Percentiles rank a stretch among this genome's conserved stretches.
phyloP scores from a whole-genome alignment of 768 basidiomycete species.

The Termitomyces heimii region DNA sequence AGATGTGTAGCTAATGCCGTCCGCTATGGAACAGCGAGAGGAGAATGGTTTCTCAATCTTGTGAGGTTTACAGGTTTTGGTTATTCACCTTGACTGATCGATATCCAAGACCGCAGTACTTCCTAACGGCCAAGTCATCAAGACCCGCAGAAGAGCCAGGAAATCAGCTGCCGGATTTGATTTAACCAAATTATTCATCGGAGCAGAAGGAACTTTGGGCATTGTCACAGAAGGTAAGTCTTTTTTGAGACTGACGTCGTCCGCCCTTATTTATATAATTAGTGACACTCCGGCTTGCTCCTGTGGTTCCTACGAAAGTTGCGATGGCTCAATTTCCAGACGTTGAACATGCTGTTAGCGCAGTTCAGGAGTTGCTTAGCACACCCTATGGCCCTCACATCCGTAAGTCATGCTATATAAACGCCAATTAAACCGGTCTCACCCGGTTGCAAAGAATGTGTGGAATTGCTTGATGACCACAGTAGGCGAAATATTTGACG shows the following conservation, averaged over 20 bases:
- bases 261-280: neutral
- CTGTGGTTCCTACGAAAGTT: constrained; percentile 75
- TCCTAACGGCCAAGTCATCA: constrained; percentile 80
- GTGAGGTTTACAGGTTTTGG: constrained; percentile 32
- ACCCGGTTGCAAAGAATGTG: constrained; percentile 52
- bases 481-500: constrained; percentile 32
- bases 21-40: constrained; percentile 82
- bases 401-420: constrained; percentile 38
- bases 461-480: constrained; percentile 79
- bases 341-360: constrained; percentile 70
- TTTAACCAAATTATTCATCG: constrained; percentile 82
- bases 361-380: constrained; percentile 77
- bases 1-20: constrained; percentile 64
- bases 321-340: constrained; percentile 85
- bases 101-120: constrained; percentile 69
- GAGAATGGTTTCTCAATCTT: constrained; percentile 82
- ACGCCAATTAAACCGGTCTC: neutral
- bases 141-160: constrained; percentile 71
- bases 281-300: constrained; percentile 83
- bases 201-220: constrained; percentile 85
- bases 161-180: constrained; percentile 90
- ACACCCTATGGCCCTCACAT: constrained; percentile 65
- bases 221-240: constrained; percentile 77
- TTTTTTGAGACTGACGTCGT: neutral
- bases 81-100: constrained; percentile 17